These are phyloP conservation scores for Mortierella hygrophila DNA, from an alignment of 192 early-diverging fungal genomes.

Conservation along the genomic window DNA sequence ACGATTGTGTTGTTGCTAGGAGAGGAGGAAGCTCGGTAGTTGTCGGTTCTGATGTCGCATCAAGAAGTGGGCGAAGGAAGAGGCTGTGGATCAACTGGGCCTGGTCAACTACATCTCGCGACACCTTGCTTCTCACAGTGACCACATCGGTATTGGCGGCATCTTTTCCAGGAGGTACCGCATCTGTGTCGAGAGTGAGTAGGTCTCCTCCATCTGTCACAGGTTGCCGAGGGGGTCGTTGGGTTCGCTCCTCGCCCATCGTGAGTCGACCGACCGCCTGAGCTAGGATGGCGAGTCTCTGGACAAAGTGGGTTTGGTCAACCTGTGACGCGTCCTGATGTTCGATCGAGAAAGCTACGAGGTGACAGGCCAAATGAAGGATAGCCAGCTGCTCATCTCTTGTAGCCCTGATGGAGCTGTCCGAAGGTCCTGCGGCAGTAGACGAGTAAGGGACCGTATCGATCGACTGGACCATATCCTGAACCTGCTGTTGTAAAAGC, in stretches of 20 bases:
- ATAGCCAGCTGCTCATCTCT: conserved; percentile 31
- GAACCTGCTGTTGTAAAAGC: conserved; percentile 46
- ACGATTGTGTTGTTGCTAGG: background rate
- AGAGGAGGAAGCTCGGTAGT: background rate
- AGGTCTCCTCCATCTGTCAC: background rate
- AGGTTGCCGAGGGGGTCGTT: background rate
- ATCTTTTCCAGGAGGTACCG: background rate
- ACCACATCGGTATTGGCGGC: background rate
- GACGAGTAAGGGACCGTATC: background rate
- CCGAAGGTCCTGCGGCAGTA: background rate
- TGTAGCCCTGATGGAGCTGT: background rate
- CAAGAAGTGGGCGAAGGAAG: conserved; percentile 28
- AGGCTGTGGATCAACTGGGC: conserved; percentile 26
- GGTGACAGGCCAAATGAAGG: conserved; percentile 27
- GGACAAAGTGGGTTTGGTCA: background rate
- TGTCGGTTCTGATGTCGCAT: background rate
- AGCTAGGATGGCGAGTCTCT: conserved; percentile 25
- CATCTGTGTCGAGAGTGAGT: conserved; percentile 5
- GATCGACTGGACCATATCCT: conserved; percentile 44
- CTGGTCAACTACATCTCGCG: conserved; percentile 34
- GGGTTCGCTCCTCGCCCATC: background rate
- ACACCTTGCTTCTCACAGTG: background rate
- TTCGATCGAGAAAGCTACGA: conserved; percentile 40
- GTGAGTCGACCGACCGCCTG: conserved; percentile 29
- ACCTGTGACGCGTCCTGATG: background rate